Conservation (phyloP, 345 rosid species). For the Anacardium occidentale region DNA sequence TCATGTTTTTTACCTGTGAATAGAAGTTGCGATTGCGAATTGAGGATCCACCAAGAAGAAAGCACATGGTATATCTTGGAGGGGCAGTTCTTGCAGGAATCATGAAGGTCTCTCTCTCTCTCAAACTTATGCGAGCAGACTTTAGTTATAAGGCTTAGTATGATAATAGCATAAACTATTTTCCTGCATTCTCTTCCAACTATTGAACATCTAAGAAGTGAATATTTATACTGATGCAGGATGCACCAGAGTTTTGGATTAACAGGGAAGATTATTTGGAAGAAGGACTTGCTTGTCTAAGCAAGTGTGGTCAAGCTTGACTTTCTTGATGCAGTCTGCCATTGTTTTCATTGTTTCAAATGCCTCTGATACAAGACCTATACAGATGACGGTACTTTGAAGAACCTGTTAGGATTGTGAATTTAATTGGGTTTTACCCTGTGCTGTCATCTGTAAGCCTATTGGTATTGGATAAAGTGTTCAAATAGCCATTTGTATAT, state of each 20-base stretch:
- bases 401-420: background rate
- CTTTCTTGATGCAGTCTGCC: slow-evolving; percentile 4
- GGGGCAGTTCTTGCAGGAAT: slow-evolving; percentile 99
- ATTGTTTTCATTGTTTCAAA: background rate
- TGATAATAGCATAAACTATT: background rate
- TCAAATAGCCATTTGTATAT: too few relatives aligned
- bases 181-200: background rate
- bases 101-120: slow-evolving; percentile 63
- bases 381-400: background rate
- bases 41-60: slow-evolving; percentile 97
- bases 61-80: slow-evolving; percentile 98
- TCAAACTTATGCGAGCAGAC: background rate
- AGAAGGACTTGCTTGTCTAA: slow-evolving; percentile 78
- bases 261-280: slow-evolving; percentile 87
- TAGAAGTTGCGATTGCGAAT: slow-evolving; percentile 84
- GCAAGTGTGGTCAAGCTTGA: slow-evolving; percentile 67
- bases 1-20: slow-evolving; percentile 17
- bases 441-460: background rate
- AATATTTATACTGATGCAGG: slow-evolving; percentile 45
- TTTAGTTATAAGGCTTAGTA: background rate
- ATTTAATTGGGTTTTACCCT: background rate
- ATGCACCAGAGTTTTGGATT: slow-evolving; percentile 97
- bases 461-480: background rate
- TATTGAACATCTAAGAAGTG: slow-evolving; percentile 3
- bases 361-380: background rate